Base-by-base conservation (phyloP, 768 basidiomycete genomes). In the Saitozyma podzolica region DNA sequence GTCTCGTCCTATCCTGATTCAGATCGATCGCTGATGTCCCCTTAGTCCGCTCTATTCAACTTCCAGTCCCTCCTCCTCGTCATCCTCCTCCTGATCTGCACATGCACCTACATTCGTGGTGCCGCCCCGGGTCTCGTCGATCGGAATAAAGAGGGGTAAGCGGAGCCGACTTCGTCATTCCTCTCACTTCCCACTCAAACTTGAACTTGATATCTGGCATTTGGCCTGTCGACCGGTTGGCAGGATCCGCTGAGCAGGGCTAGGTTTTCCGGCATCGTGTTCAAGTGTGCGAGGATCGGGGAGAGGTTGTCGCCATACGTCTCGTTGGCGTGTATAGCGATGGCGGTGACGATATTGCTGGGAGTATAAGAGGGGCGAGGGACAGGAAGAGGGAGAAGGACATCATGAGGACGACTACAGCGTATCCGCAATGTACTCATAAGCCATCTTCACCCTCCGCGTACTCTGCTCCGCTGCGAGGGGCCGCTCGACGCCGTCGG, bases 271-370 rank as follows among this genome's bases (percentile, higher is more conserved):
- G 95, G 95, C 7, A 78, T 97, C 9, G 89, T 97, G 80, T 98
- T 90, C 85, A 99, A 93, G 85, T 90, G 87, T 54, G 95, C 96
- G 10, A 85, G 96, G 55, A 92, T 99, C 83, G 96, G 95, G 55
- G 96, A 98, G 80, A 85, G 96, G 17, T 82, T 99, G 50, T 97
- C 95, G 39, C 96, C 95, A 45, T 98, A 97, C 71, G 96, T 99
- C 14, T 88, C 90, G 7, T 78, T 99, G 13, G 92, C 95, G 14
- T 98, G 95, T 77, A 80, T 97, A 20, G 86, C 86, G 29, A 98
- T 99, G 96, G 96, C 92, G 0, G 82, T 88, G 51, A 87, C 87
- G 43, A 85, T 92, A 17, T 59, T 72, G 52, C 43, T 72, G 40
- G 67, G 69, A 29, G 63, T 64, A 5, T 29, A 29, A 29, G 29